These are phyloP conservation scores for Neurospora crassa DNA, from an alignment of 2,329 filamentous ascomycete species.

Conservation along the genomic window DNA sequence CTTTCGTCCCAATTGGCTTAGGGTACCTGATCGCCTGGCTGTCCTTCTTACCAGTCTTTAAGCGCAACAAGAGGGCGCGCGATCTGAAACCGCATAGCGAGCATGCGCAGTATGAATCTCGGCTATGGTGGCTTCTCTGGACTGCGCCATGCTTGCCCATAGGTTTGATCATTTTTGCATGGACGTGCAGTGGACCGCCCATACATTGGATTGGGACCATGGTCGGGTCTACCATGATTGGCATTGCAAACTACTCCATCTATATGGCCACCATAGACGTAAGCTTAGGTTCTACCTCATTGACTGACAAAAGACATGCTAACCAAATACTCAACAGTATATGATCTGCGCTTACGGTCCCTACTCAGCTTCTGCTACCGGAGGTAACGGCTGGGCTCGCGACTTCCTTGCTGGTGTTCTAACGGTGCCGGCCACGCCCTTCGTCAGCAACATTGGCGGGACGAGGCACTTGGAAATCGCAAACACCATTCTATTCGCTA, in stretches of 20 bases:
- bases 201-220: slow-evolving; percentile 60
- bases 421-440: slow-evolving; percentile 57
- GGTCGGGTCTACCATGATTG: slow-evolving; percentile 55
- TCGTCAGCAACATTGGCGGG: slow-evolving; percentile 48
- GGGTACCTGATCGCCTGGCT: slow-evolving; percentile 56
- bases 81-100: slow-evolving; percentile 41
- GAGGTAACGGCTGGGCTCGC: slow-evolving; percentile 64
- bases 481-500: slow-evolving; percentile 53
- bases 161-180: slow-evolving; percentile 61
- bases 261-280: slow-evolving; percentile 54
- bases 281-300: neutral
- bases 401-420: slow-evolving; percentile 66
- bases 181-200: slow-evolving; percentile 53
- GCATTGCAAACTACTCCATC: slow-evolving; percentile 64
- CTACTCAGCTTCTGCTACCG: slow-evolving; percentile 65
- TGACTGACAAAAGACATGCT: slow-evolving; percentile 17
- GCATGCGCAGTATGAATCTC: slow-evolving; percentile 58
- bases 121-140: slow-evolving; percentile 56
- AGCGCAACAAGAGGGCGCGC: slow-evolving; percentile 41
- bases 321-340: slow-evolving; percentile 68
- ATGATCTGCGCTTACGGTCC: slow-evolving; percentile 67
- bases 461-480: slow-evolving; percentile 48
- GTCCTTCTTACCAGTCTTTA: slow-evolving; percentile 48
- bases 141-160: slow-evolving; percentile 52
- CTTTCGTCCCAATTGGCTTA: slow-evolving; percentile 57